Percentiles rank a stretch among this genome's conserved stretches.
phyloP scores from a whole-genome alignment of 2,329 filamentous ascomycete genomes.

The Apiospora hydei region DNA sequence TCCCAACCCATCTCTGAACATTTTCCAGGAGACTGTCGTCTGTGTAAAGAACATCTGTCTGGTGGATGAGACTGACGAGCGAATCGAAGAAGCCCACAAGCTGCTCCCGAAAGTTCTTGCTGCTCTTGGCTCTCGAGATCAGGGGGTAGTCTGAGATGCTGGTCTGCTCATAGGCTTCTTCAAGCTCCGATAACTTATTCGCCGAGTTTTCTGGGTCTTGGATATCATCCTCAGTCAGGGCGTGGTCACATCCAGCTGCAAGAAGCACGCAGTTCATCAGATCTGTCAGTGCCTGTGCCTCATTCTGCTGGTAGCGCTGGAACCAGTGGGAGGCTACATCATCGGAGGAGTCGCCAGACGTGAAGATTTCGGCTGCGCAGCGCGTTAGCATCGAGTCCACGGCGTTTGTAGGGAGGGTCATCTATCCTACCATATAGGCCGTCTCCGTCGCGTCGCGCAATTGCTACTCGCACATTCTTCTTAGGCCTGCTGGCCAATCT shows the following conservation, averaged over 20 bases:
- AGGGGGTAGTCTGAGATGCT: slow-evolving; percentile 88
- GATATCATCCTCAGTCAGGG: slow-evolving; percentile 83
- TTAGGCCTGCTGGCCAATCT: slow-evolving; percentile 61
- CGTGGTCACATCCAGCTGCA: slow-evolving; percentile 80
- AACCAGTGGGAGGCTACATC: slow-evolving; percentile 68
- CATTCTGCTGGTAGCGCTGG: slow-evolving; percentile 61
- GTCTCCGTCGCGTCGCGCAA: slow-evolving; percentile 58
- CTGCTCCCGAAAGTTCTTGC: slow-evolving; percentile 77
- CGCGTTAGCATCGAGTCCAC: slow-evolving; percentile 35
- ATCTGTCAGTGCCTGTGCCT: slow-evolving; percentile 63
- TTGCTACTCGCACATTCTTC: slow-evolving; percentile 61
- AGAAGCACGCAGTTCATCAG: slow-evolving; percentile 72
- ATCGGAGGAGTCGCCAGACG: slow-evolving; percentile 58
- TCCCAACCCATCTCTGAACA: slow-evolving; percentile 85
- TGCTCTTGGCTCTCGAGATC: slow-evolving; percentile 80
- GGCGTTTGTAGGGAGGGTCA: slow-evolving; percentile 25
- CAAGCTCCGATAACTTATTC: slow-evolving; percentile 80
- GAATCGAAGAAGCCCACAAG: slow-evolving; percentile 81
- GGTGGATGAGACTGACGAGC: slow-evolving; percentile 79
- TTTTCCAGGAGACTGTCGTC: slow-evolving; percentile 84
- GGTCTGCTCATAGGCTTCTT: slow-evolving; percentile 80
- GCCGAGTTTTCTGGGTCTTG: slow-evolving; percentile 88
- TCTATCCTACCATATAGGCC: slow-evolving; percentile 61
- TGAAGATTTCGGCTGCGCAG: slow-evolving; percentile 67
- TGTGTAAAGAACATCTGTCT: slow-evolving; percentile 81